Evolutionary conservation across 140 eudicot genomes (phyloP).

Genomic region (Eryngium alpinum): DNA sequence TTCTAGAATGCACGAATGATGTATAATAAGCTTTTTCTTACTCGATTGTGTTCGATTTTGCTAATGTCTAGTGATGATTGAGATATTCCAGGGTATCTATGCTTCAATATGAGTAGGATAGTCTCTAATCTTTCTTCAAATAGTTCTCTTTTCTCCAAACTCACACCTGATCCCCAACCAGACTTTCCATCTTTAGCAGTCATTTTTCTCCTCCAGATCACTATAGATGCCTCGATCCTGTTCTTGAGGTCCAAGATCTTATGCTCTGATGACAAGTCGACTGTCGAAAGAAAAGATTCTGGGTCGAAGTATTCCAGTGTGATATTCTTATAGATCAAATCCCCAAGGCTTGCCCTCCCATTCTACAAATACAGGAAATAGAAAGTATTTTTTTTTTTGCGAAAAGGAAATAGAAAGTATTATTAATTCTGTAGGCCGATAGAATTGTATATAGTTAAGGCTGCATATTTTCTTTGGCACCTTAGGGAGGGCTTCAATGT

Average conservation of each 20-base stretch:
- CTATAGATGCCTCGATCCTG: constrained; percentile 56
- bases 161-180: constrained; percentile 48
- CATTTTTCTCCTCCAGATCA: constrained; percentile 65
- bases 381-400: too few relatives aligned
- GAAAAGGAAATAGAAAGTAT: background rate
- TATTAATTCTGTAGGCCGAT: too few relatives aligned
- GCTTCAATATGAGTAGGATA: constrained; percentile 46
- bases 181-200: constrained; percentile 41
- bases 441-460: background rate
- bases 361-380: constrained; percentile 28
- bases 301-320: constrained; percentile 53
- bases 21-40: constrained; percentile 17
- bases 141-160: constrained; percentile 46
- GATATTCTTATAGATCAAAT: constrained; percentile 51
- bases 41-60: constrained; percentile 48
- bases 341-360: constrained; percentile 62
- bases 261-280: constrained; percentile 47
- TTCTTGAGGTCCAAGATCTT: constrained; percentile 50
- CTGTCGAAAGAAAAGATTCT: constrained; percentile 27
- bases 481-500: constrained; percentile 70
- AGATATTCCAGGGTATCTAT: constrained; percentile 45
- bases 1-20: background rate
- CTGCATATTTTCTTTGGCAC: constrained; percentile 23
- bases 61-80: constrained; percentile 52
- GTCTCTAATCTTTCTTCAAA: constrained; percentile 61